Evolutionary conservation across 2,329 filamentous ascomycete genomes (phyloP).

Genomic region (Colletotrichum sp.): DNA sequence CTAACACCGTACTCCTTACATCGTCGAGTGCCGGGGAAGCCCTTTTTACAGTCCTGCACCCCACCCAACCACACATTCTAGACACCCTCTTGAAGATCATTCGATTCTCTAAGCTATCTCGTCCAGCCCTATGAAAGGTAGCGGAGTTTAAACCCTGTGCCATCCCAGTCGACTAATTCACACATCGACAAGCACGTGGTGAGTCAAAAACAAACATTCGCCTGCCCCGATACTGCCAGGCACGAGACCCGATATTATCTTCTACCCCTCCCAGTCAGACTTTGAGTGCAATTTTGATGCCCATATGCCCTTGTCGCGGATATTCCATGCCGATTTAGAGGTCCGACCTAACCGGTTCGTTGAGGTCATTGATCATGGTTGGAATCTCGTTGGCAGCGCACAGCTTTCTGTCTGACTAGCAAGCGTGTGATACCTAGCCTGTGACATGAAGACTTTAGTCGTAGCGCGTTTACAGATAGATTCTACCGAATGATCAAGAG

Average conservation of each 20-base stretch:
- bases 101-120: background rate
- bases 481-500: background rate
- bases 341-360: background rate
- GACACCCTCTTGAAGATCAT: background rate
- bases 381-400: background rate
- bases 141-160: background rate
- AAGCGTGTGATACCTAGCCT: background rate
- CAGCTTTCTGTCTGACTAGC: background rate
- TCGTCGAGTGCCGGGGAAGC: background rate
- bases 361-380: background rate
- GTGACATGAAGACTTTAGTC: rapidly evolving
- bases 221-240: background rate
- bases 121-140: background rate
- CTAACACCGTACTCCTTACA: background rate
- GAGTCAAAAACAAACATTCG: background rate
- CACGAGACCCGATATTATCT: background rate
- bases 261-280: background rate
- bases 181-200: background rate
- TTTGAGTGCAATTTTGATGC: background rate
- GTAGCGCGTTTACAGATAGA: background rate
- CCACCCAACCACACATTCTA: background rate
- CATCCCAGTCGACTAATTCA: background rate
- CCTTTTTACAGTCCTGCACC: background rate
- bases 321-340: background rate
- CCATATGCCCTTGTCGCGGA: background rate